These are phyloP conservation scores for Kregervanrija pseudodelftensis DNA, from an alignment of 805 yeast genomes.

Conservation along the genomic window DNA sequence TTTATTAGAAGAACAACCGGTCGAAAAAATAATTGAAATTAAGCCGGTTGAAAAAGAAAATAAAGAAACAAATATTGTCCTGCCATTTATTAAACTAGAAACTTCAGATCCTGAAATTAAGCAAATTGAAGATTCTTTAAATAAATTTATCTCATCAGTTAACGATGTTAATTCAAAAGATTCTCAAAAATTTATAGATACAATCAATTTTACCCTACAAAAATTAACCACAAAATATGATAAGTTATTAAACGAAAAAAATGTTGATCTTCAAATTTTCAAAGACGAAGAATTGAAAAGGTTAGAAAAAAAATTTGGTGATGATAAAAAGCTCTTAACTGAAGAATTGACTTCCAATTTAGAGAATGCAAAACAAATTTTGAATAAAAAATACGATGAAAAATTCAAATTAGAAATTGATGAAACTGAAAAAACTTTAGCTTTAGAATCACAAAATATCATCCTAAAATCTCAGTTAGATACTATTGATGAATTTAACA, in stretches of 20 bases:
- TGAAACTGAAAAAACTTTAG: constrained; percentile 56
- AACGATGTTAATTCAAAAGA: constrained; percentile 17
- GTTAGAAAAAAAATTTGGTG: constrained; percentile 22
- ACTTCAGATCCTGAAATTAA: constrained; percentile 30
- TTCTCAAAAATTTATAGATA: constrained; percentile 16
- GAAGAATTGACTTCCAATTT: constrained; percentile 53
- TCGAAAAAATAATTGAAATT: not conserved
- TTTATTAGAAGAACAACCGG: not conserved
- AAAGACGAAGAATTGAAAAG: constrained; percentile 3
- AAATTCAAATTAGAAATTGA: constrained; percentile 59
- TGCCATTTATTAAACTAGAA: constrained; percentile 26
- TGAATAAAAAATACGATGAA: constrained; percentile 52
- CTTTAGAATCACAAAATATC: constrained; percentile 68
- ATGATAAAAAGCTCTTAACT: constrained; percentile 44
- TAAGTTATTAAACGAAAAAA: constrained; percentile 22
- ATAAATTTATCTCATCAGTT: constrained; percentile 27
- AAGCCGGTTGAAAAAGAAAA: not conserved
- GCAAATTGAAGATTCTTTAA: constrained; percentile 28
- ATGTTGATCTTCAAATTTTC: constrained; percentile 14
- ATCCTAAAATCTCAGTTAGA: constrained; percentile 59
- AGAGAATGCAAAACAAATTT: constrained; percentile 49
- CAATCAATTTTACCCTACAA: constrained; percentile 16
- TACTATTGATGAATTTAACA: constrained; percentile 61
- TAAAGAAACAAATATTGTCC: constrained; percentile 4
- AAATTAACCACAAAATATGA: constrained; percentile 18